Evolutionary conservation across 2,329 filamentous ascomycete genomes (phyloP).

Genomic region (Sclerotinia minor): DNA sequence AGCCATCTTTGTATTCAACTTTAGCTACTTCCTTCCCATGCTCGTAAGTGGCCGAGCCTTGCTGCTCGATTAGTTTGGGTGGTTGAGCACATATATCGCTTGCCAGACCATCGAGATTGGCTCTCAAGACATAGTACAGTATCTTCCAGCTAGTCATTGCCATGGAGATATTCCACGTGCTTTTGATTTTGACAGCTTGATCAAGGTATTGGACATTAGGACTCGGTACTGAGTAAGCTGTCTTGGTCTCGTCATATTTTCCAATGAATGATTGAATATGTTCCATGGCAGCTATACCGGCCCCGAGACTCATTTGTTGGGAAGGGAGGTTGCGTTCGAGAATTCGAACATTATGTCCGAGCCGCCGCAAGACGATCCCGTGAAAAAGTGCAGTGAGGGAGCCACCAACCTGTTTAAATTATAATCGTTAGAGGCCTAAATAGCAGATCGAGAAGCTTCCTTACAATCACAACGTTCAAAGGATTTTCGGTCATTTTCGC

Average conservation of each 20-base stretch:
- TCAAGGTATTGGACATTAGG: constrained; percentile 9
- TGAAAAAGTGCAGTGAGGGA: constrained; percentile 10
- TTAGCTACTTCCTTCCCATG: constrained; percentile 2
- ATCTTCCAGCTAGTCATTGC: constrained; percentile 28
- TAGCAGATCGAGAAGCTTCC: neutral
- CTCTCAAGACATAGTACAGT: constrained; percentile 30
- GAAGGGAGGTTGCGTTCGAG: neutral
- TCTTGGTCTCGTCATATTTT: neutral
- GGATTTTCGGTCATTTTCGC: neutral
- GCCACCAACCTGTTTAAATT: neutral
- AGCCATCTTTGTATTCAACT: constrained; percentile 1
- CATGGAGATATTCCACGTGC: neutral
- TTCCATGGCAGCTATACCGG: constrained; percentile 16
- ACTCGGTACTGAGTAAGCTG: neutral
- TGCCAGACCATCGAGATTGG: constrained; percentile 32
- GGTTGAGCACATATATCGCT: constrained; percentile 19
- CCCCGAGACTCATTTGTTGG: neutral
- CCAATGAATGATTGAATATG: neutral
- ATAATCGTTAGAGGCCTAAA: neutral
- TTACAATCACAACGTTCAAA: neutral
- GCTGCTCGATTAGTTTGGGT: neutral
- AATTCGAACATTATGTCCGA: neutral
- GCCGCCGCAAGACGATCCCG: neutral
- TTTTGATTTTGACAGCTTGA: neutral
- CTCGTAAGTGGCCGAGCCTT: neutral